phyloP scores from a whole-genome alignment of 2,329 filamentous ascomycete genomes.

The Fusarium neocosmosporiellum region DNA sequence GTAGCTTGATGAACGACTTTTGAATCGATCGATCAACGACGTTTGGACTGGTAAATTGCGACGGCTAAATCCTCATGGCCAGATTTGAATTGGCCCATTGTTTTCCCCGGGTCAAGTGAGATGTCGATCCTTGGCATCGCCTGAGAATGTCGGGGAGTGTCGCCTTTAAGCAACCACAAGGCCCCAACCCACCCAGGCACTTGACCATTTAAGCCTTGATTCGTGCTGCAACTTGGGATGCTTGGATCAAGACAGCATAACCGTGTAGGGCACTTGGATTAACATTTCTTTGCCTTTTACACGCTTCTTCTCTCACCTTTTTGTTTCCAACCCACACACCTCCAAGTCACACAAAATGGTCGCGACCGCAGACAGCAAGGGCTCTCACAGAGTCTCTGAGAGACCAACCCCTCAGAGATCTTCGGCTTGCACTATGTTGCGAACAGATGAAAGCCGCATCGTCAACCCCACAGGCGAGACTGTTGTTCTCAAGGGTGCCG shows the following conservation, averaged over 20 bases:
- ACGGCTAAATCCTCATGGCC: background rate
- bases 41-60: background rate
- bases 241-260: background rate
- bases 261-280: background rate
- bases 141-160: constrained; percentile 35
- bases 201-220: constrained; percentile 19
- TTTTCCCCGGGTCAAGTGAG: background rate
- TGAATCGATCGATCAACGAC: background rate
- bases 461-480: constrained; percentile 57
- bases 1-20: background rate
- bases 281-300: background rate
- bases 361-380: constrained; percentile 11
- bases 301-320: too few relatives aligned
- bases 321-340: too few relatives aligned
- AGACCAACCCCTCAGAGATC: constrained; percentile 4
- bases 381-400: constrained; percentile 4
- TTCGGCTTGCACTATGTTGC: constrained; percentile 44
- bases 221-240: background rate
- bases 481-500: constrained; percentile 56
- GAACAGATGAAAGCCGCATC: constrained; percentile 49
- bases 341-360: constrained; percentile 15
- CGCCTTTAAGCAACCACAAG: constrained; percentile 26
- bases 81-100: background rate
- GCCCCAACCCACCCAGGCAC: background rate
- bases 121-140: background rate